Conservation (phyloP, 2,329 filamentous ascomycete genomes). For the Phyllosticta capitalensis region DNA sequence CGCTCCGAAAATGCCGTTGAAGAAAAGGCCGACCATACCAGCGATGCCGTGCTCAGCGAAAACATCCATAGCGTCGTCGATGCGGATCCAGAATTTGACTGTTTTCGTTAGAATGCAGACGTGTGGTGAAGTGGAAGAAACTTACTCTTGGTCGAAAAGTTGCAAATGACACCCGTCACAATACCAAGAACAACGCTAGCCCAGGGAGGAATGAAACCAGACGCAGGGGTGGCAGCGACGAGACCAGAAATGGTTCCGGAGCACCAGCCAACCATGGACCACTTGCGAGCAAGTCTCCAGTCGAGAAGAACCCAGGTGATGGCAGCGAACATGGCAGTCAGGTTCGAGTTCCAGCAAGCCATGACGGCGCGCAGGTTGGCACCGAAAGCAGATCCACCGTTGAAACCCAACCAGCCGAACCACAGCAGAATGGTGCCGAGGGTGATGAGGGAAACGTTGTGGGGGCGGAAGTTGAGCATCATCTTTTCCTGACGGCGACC, state of each 20-base stretch:
- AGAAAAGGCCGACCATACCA: constrained; percentile 68
- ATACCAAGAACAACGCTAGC: constrained; percentile 52
- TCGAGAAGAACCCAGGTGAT: constrained; percentile 94
- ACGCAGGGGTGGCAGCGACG: constrained; percentile 76
- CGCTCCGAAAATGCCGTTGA: constrained; percentile 69
- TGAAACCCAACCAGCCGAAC: constrained; percentile 99
- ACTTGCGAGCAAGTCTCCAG: constrained; percentile 88
- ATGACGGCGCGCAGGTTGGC: constrained; percentile 89
- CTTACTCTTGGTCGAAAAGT: constrained; percentile 80
- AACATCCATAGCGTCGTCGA: constrained; percentile 83
- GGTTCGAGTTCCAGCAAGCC: constrained; percentile 96
- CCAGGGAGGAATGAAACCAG: constrained; percentile 67
- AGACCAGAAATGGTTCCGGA: constrained; percentile 80
- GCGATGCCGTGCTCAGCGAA: constrained; percentile 84
- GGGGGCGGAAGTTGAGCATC: constrained; percentile 95
- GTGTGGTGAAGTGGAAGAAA: constrained; percentile 18
- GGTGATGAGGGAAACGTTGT: constrained; percentile 96
- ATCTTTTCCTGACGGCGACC: constrained; percentile 96
- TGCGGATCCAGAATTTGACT: constrained; percentile 65
- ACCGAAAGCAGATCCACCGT: constrained; percentile 89
- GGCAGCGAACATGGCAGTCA: constrained; percentile 84
- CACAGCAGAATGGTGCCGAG: constrained; percentile 87
- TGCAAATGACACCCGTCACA: constrained; percentile 59
- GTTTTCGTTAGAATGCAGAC: constrained; percentile 15
- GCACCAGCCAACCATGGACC: constrained; percentile 90